A percentile compares a stretch with the other conserved stretches of the same genome.
Evolutionary conservation across 768 basidiomycete genomes (phyloP).

Genomic region (Russula sp.): DNA sequence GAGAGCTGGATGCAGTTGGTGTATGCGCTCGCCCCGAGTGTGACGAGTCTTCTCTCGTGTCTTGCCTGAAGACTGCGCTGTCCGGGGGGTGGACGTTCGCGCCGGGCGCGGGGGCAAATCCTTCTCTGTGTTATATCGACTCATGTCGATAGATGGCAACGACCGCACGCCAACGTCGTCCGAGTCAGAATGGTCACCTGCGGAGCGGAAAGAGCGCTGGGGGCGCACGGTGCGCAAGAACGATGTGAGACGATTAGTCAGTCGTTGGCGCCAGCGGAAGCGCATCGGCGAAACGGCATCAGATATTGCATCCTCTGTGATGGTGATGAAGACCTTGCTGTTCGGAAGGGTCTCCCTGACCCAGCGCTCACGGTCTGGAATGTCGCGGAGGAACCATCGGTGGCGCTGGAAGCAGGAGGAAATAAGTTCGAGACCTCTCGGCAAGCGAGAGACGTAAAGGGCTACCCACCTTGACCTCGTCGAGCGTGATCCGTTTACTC

Average conservation of each 20-base stretch:
- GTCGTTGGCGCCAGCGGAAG: slow-evolving; percentile 57
- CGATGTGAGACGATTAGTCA: slow-evolving; percentile 47
- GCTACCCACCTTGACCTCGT: slow-evolving; percentile 69
- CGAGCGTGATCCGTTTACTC: slow-evolving; percentile 67
- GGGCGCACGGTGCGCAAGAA: slow-evolving; percentile 48
- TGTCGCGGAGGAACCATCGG: slow-evolving; percentile 66
- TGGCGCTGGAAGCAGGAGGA: slow-evolving; percentile 43
- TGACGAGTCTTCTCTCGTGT: not conserved
- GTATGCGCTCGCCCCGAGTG: not conserved
- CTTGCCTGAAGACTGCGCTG: slow-evolving; percentile 4
- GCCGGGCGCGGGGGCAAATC: not conserved
- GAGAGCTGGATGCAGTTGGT: slow-evolving; percentile 10
- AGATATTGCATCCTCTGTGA: slow-evolving; percentile 74
- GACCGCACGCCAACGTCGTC: slow-evolving; percentile 30
- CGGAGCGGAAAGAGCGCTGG: slow-evolving; percentile 35
- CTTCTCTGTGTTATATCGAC: slow-evolving; percentile 10
- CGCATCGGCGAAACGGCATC: slow-evolving; percentile 66
- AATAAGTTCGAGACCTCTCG: slow-evolving; percentile 8
- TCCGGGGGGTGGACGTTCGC: not conserved
- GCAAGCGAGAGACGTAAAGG: not conserved
- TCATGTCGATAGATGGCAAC: slow-evolving; percentile 19
- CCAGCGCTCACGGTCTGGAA: slow-evolving; percentile 68
- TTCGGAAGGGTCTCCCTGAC: slow-evolving; percentile 57
- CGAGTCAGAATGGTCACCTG: slow-evolving; percentile 27
- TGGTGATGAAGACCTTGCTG: slow-evolving; percentile 48